Base-by-base conservation (phyloP, 2,329 filamentous ascomycete genomes). In the Aureobasidium sp. region DNA sequence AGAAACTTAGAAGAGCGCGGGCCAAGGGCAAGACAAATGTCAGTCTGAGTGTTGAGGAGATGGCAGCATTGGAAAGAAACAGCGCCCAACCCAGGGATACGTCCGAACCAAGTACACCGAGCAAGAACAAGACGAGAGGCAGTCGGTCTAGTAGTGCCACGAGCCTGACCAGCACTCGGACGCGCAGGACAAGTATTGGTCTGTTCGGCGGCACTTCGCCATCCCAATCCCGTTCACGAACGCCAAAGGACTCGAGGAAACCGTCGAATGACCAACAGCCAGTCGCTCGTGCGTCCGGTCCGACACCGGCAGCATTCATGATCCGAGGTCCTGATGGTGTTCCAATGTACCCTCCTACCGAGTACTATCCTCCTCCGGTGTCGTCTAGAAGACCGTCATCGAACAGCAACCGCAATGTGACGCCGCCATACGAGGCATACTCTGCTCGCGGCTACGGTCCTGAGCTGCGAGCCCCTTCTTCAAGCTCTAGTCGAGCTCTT, bases 1-100 rank as follows among this genome's bases (percentile, higher is more conserved):
- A 87, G 68, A 87, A 90, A 67, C 95, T 97, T 71, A 84, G 87
- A 66, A 84, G 86, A 66, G 91, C 92, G 17, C 86, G 90, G 72
- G 84, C 84, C 65, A 85, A 85, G 70, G 91, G 91, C 66, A 88
- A 87, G 73, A 80, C 82, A 48, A 89, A 95, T 62, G 90, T 97
- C 62, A 88, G 87, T 72, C 82, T 97, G 66, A 91, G 83, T 68
- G 84, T 87, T 69, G 85, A 88, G 60, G 92, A 97, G 74, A 79
- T 96, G 68, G 88, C 87, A 65, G 91, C 91, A 51, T 80, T 96
- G 67, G 88, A 93, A 71, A 84, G 86, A 65, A 81, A 82, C 41
- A 61, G 56, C 17, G 52, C 58, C 14, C 62, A 60, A 20, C 29
- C 48, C 22, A 55, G 56, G 11, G 64, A 63, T 27, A 48, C 39